Evolutionary conservation across 768 basidiomycete genomes (phyloP).

Genomic region (Termitomyces heimii): DNA sequence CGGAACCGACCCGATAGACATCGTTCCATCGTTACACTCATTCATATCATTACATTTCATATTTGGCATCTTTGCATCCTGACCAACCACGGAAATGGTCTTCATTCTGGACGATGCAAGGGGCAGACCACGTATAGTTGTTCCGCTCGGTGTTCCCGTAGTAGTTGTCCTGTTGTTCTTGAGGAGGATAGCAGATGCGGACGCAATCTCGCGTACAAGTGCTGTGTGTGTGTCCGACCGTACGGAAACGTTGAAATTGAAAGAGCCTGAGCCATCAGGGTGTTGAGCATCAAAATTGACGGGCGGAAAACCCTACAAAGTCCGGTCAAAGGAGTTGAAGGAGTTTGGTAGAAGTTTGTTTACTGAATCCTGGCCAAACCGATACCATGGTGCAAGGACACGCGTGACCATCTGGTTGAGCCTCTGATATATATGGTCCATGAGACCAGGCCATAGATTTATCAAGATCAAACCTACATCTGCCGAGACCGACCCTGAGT

Average conservation of each 20-base stretch:
- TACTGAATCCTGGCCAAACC: slow-evolving; percentile 43
- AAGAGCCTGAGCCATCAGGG: slow-evolving; percentile 37
- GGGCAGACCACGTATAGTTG: slow-evolving; percentile 35
- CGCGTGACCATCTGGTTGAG: slow-evolving; percentile 41
- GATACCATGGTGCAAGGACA: slow-evolving; percentile 41
- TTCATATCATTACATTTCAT: slow-evolving; percentile 41
- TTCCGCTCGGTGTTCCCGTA: slow-evolving; percentile 25
- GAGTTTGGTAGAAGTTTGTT: background rate
- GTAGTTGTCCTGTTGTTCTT: slow-evolving; percentile 50
- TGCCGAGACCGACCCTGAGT: slow-evolving; percentile 25
- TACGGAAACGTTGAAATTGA: slow-evolving; percentile 38
- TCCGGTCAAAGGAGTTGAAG: background rate
- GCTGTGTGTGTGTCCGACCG: slow-evolving; percentile 39
- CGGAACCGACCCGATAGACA: slow-evolving; percentile 50
- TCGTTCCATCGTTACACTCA: slow-evolving; percentile 51
- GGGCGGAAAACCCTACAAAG: slow-evolving; percentile 33
- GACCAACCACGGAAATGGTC: slow-evolving; percentile 53
- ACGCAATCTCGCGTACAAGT: slow-evolving; percentile 57
- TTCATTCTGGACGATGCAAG: slow-evolving; percentile 42
- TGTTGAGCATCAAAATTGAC: slow-evolving; percentile 42
- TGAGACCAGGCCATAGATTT: background rate
- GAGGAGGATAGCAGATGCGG: slow-evolving; percentile 59
- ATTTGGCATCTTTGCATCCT: slow-evolving; percentile 50
- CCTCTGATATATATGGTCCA: slow-evolving; percentile 18
- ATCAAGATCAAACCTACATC: slow-evolving; percentile 15